Evolutionary conservation across 2,329 filamentous ascomycete genomes (phyloP).

Genomic region (Sporothrix protearum): DNA sequence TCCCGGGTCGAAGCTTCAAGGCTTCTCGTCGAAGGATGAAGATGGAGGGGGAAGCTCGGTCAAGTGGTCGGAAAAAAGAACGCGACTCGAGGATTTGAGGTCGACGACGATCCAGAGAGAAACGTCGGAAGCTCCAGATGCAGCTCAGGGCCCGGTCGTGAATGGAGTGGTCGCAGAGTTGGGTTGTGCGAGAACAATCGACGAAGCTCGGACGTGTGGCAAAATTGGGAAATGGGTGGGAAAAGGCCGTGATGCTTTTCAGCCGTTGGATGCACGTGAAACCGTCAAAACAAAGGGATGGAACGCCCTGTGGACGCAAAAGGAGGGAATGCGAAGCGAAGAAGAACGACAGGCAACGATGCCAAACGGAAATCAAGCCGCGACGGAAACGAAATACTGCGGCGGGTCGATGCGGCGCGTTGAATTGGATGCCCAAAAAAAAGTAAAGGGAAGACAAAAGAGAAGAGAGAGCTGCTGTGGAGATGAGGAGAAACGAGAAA

Average conservation of each 20-base stretch:
- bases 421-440: not conserved
- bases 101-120: not conserved
- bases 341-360: not conserved
- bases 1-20: not conserved
- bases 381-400: not conserved
- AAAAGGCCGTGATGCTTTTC: not conserved
- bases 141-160: not conserved
- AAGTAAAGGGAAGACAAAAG: not conserved
- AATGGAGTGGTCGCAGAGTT: not conserved
- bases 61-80: not conserved
- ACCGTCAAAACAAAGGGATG: not conserved
- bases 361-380: constrained; percentile 2
- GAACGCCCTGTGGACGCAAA: not conserved
- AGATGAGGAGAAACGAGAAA: not conserved
- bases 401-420: not conserved
- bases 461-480: not conserved
- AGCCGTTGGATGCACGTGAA: constrained; percentile 9
- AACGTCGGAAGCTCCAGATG: not conserved
- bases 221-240: not conserved
- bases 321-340: constrained; percentile 15
- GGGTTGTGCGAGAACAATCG: not conserved
- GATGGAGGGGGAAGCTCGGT: not conserved
- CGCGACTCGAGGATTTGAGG: not conserved
- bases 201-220: not conserved
- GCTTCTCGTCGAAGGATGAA: not conserved